Evolutionary conservation across 345 rosid genomes (phyloP).

Genomic region (Populus deltoides): DNA sequence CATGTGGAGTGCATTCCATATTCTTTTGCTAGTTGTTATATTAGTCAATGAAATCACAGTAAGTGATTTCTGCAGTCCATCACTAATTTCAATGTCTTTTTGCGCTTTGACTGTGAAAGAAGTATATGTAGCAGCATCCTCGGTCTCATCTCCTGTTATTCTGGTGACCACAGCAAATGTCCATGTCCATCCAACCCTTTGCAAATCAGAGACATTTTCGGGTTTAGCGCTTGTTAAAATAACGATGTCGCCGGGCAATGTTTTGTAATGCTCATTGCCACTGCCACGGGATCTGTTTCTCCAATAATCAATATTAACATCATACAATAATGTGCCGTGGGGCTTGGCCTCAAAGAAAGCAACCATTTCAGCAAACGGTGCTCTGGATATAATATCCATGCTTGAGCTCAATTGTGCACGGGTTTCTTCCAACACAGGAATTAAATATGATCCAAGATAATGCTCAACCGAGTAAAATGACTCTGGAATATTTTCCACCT

Average conservation of each 20-base stretch:
- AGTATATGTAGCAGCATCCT: conserved; percentile 6
- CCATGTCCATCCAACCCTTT: conserved; percentile 32
- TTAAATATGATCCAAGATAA: conserved; percentile 31
- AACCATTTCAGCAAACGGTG: conserved; percentile 35
- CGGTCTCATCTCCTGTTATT: not conserved
- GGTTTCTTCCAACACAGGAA: conserved; percentile 51
- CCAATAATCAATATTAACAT: conserved; percentile 37
- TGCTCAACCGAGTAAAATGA: conserved; percentile 25
- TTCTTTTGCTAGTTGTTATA: conserved; percentile 32
- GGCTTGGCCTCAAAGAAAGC: not conserved
- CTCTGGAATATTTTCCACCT: conserved; percentile 41
- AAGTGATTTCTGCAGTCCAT: conserved; percentile 10
- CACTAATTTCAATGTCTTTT: not conserved
- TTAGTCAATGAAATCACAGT: conserved; percentile 33
- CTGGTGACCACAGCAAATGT: conserved; percentile 20
- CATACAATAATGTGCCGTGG: conserved; percentile 3
- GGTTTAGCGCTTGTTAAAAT: conserved; percentile 36
- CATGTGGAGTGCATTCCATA: conserved; percentile 41
- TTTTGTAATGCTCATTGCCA: conserved; percentile 37
- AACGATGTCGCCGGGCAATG: conserved; percentile 42
- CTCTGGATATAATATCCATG: conserved; percentile 26
- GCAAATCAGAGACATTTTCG: conserved; percentile 33
- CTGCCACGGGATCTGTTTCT: conserved; percentile 23
- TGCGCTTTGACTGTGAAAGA: conserved; percentile 22
- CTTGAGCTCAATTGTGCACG: conserved; percentile 31